Evolutionary conservation across 1,284 basidiomycete genomes (phyloP).

Genomic region (Acaromyces ingoldii): DNA sequence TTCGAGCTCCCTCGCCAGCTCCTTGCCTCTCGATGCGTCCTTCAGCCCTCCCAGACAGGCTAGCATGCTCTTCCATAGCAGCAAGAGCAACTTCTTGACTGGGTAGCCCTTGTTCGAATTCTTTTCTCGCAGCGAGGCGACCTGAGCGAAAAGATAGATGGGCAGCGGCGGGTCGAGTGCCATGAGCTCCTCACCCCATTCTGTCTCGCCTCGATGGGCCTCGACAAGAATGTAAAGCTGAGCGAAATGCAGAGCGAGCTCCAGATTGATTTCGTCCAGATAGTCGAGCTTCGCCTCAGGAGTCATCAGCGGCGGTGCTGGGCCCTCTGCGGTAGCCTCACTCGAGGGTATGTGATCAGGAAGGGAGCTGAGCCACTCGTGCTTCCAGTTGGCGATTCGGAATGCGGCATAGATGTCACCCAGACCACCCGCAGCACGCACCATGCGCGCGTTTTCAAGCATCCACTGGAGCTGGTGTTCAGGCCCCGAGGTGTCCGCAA

Average conservation of each 20-base stretch:
- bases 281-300: conserved; percentile 45
- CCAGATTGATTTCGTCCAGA: conserved; percentile 49
- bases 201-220: conserved; percentile 37
- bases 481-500: conserved; percentile 80
- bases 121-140: conserved; percentile 85
- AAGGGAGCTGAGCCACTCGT: conserved; percentile 59
- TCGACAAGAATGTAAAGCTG: conserved; percentile 51
- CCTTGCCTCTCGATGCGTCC: conserved; percentile 78
- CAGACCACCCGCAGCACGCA: conserved; percentile 78
- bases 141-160: conserved; percentile 81
- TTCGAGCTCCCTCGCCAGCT: conserved; percentile 72
- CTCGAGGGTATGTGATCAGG: conserved; percentile 40
- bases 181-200: conserved; percentile 47
- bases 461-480: conserved; percentile 95
- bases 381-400: conserved; percentile 82
- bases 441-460: conserved; percentile 83
- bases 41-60: conserved; percentile 87
- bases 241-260: conserved; percentile 45
- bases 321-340: conserved; percentile 16
- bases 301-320: conserved; percentile 33
- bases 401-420: conserved; percentile 78
- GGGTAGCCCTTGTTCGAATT: conserved; percentile 73
- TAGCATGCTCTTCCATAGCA: conserved; percentile 91
- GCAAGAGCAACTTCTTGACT: conserved; percentile 67
- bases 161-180: conserved; percentile 86